phyloP scores from a whole-genome alignment of 208 protist species.

The Wallacemonas rigidus region DNA sequence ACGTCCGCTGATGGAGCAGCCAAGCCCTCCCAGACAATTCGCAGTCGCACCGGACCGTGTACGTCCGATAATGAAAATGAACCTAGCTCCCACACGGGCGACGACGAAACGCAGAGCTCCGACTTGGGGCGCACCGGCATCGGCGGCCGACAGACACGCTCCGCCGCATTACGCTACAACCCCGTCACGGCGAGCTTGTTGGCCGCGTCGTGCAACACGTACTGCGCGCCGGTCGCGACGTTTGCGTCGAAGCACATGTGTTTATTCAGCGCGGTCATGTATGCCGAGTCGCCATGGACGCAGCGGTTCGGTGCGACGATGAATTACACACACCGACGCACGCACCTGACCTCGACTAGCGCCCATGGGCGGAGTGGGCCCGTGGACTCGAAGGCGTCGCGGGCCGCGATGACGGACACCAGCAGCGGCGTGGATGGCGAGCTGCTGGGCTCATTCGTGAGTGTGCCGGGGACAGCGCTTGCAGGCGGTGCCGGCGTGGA shows the following conservation, averaged over 20 bases:
- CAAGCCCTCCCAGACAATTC: no score
- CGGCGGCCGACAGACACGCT: conserved; percentile 3
- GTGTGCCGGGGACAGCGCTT: not conserved
- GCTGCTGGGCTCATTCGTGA: conserved; percentile 1
- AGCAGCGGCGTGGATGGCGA: not conserved
- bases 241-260: conserved; percentile 76
- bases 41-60: no score
- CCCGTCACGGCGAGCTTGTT: conserved; percentile 39
- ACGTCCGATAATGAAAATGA: no score
- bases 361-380: not conserved
- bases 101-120: not conserved
- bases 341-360: not conserved
- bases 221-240: conserved; percentile 40
- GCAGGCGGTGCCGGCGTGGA: not conserved
- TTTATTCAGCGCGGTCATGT: conserved; percentile 75
- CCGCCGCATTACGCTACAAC: conserved; percentile 45
- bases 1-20: no score
- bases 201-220: conserved; percentile 55
- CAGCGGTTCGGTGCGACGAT: conserved; percentile 40
- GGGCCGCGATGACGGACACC: not conserved
- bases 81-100: no score
- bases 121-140: not conserved
- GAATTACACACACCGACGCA: conserved; percentile 26
- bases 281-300: conserved; percentile 59
- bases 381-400: conserved; percentile 3